phyloP scores from a whole-genome alignment of 2,329 filamentous ascomycete genomes.

The Aspergillus fumigatus region DNA sequence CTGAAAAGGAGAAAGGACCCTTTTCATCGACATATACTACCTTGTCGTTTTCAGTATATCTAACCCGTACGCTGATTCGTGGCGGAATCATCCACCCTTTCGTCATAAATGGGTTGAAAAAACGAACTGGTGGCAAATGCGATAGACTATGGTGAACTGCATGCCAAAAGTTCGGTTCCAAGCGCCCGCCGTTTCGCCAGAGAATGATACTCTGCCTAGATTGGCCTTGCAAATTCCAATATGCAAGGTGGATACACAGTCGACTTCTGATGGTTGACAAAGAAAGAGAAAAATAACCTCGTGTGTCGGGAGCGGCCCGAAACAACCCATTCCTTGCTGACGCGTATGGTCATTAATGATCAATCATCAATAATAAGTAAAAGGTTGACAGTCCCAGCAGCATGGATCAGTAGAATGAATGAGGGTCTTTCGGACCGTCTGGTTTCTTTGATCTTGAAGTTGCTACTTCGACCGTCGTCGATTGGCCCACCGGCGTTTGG shows the following conservation, averaged over 20 bases:
- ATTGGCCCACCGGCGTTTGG: neutral
- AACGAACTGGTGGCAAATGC: neutral
- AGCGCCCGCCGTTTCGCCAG: neutral
- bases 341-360: slow-evolving; percentile 8
- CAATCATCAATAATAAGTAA: slow-evolving; percentile 3
- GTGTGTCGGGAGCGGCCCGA: slow-evolving; percentile 15
- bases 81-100: neutral
- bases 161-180: neutral
- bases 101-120: neutral
- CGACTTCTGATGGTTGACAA: neutral
- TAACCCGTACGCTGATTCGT: neutral
- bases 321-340: slow-evolving; percentile 9
- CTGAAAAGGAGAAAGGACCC: neutral
- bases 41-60: neutral
- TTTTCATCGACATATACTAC: neutral
- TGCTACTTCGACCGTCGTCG: neutral
- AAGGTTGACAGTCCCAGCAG: slow-evolving; percentile 11
- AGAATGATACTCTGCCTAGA: too few species aligned
- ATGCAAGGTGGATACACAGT: too few species aligned
- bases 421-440: slow-evolving; percentile 8
- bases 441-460: slow-evolving; percentile 9
- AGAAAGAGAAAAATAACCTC: neutral
- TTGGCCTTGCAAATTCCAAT: neutral
- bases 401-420: slow-evolving; percentile 14
- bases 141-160: neutral